Conservation (phyloP, 1,284 basidiomycete species). For the Hymenochaete sp. region DNA sequence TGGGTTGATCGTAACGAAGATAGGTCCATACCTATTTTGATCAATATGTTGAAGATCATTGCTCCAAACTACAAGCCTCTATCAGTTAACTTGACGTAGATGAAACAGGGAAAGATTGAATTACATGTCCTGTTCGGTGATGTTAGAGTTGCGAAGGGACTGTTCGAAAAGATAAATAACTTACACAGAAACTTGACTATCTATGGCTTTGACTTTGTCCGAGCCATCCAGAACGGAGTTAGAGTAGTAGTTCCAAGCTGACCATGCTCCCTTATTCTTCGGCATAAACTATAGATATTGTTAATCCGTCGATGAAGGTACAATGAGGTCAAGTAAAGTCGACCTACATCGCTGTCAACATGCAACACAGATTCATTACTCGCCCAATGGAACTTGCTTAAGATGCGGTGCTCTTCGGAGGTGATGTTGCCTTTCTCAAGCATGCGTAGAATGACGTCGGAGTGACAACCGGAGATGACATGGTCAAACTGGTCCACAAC, state of each 20-base stretch:
- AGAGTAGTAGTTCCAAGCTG: constrained; percentile 71
- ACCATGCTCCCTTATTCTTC: constrained; percentile 50
- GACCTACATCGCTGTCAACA: constrained; percentile 45
- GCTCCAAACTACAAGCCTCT: constrained; percentile 76
- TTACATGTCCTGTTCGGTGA: constrained; percentile 40
- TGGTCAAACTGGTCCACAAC: constrained; percentile 50
- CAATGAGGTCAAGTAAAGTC: not conserved
- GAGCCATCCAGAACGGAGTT: constrained; percentile 32
- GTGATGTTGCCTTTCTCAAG: constrained; percentile 43
- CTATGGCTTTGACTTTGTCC: constrained; percentile 38
- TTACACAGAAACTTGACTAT: constrained; percentile 57
- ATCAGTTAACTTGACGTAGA: not conserved
- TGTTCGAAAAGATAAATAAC: constrained; percentile 23
- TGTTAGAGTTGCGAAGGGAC: constrained; percentile 8
- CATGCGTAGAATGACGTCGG: constrained; percentile 56
- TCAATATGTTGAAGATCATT: constrained; percentile 70
- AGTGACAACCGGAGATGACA: constrained; percentile 73
- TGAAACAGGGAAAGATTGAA: not conserved
- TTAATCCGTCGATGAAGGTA: not conserved
- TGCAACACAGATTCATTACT: constrained; percentile 67
- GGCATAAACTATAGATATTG: constrained; percentile 62
- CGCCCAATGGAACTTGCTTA: constrained; percentile 60
- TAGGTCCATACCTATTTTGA: constrained; percentile 48
- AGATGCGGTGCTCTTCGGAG: constrained; percentile 46
- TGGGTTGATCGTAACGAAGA: constrained; percentile 75